These are phyloP conservation scores for Talaromyces funiculosus DNA, from an alignment of 2,329 filamentous ascomycete genomes.

Conservation along the genomic window DNA sequence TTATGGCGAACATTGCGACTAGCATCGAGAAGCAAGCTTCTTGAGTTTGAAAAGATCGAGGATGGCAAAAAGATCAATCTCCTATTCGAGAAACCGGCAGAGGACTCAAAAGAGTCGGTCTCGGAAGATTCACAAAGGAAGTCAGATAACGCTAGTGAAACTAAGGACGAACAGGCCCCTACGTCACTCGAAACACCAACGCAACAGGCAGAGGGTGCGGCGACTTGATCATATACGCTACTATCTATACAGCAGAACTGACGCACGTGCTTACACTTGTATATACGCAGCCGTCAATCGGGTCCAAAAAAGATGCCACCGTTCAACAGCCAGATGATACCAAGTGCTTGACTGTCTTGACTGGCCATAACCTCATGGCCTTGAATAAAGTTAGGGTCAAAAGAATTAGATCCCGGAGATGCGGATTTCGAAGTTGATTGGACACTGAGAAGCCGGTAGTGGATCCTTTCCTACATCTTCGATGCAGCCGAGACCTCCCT, in stretches of 20 bases:
- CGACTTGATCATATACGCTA: not conserved
- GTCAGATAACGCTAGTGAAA: not conserved
- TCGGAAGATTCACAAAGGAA: slow-evolving; percentile 24
- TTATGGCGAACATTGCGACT: slow-evolving; percentile 84
- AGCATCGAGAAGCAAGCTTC: slow-evolving; percentile 66
- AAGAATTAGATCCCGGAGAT: not conserved
- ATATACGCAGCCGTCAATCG: not conserved
- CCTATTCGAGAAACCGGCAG: slow-evolving; percentile 37
- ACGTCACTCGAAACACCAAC: not conserved
- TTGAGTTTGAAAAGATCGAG: slow-evolving; percentile 80
- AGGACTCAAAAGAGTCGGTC: slow-evolving; percentile 20
- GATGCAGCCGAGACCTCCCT: not conserved
- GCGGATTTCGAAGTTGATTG: not conserved
- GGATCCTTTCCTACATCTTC: not conserved
- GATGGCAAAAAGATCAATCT: slow-evolving; percentile 64
- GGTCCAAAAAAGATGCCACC: not conserved
- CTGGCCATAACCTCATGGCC: not conserved
- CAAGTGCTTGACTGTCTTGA: not conserved
- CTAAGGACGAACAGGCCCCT: slow-evolving; percentile 1
- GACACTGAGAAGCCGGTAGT: not conserved
- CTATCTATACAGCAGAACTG: not conserved
- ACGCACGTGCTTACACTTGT: not conserved
- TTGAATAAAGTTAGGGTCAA: not conserved
- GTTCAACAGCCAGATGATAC: not conserved
- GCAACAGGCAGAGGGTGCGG: not conserved